Evolutionary conservation across 2,329 filamentous ascomycete genomes (phyloP).

Genomic region (Macrophomina phaseolina): DNA sequence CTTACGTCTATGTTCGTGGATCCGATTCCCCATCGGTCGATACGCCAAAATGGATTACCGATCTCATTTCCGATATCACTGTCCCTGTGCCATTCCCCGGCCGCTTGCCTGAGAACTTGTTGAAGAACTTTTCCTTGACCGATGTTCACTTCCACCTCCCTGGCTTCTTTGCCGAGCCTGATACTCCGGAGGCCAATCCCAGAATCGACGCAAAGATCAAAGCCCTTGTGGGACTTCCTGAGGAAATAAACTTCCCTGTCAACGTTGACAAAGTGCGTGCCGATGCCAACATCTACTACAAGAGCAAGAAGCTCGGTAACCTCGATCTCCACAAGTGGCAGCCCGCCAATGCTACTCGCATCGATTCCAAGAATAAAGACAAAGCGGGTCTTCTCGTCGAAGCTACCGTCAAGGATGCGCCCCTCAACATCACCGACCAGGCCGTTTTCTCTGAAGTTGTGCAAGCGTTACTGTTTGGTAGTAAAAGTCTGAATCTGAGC

Average conservation of each 20-base stretch:
- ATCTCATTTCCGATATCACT: constrained; percentile 80
- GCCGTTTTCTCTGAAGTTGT: constrained; percentile 81
- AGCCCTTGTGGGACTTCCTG: constrained; percentile 77
- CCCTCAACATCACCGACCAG: constrained; percentile 80
- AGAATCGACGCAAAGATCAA: constrained; percentile 82
- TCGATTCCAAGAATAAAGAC: constrained; percentile 62
- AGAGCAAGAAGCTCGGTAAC: constrained; percentile 76
- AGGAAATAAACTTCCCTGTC: constrained; percentile 85
- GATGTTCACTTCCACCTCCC: constrained; percentile 88
- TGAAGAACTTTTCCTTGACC: constrained; percentile 85
- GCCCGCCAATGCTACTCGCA: constrained; percentile 76
- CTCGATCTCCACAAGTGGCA: constrained; percentile 85
- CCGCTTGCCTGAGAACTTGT: constrained; percentile 77
- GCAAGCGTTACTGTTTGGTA: constrained; percentile 78
- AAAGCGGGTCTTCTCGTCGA: constrained; percentile 73
- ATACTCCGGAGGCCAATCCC: constrained; percentile 73
- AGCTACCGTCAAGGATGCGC: constrained; percentile 77
- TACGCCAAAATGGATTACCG: constrained; percentile 81
- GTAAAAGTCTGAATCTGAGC: constrained; percentile 70
- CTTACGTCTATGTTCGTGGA: constrained; percentile 83
- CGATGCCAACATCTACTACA: constrained; percentile 79
- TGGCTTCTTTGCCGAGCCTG: constrained; percentile 77
- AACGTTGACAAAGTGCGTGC: constrained; percentile 79
- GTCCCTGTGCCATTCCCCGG: constrained; percentile 86
- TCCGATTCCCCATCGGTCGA: constrained; percentile 68